Conservation (phyloP, 1,284 basidiomycete species). For the Anthracocystis walkeri region DNA sequence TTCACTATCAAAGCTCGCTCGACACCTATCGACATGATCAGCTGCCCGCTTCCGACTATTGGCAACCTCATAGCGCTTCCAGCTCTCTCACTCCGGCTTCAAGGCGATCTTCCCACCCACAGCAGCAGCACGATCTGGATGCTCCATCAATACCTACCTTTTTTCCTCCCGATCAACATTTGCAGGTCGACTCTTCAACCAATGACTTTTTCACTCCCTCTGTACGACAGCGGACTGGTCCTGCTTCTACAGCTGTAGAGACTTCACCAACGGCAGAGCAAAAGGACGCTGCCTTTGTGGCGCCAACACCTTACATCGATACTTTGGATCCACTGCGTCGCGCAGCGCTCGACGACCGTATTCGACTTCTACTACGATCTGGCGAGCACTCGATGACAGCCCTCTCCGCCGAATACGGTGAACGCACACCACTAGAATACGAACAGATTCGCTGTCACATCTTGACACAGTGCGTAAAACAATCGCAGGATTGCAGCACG, state of each 20-base stretch:
- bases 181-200: not conserved
- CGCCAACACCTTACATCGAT: constrained; percentile 22
- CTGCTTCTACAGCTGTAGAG: not conserved
- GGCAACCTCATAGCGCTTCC: constrained; percentile 12
- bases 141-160: constrained; percentile 5
- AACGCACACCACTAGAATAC: not conserved
- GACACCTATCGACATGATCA: constrained; percentile 22
- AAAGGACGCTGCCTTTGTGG: no score
- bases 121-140: not conserved
- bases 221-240: not conserved
- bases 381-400: constrained; percentile 37
- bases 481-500: constrained; percentile 10
- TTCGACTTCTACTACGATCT: constrained; percentile 17
- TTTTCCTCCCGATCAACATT: not conserved
- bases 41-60: constrained; percentile 10
- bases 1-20: constrained; percentile 18
- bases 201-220: constrained; percentile 45
- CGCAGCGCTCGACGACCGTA: constrained; percentile 13
- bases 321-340: constrained; percentile 2
- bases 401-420: constrained; percentile 12
- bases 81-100: not conserved
- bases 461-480: constrained; percentile 16
- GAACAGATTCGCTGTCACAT: constrained; percentile 36
- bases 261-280: not conserved
- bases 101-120: not conserved